These are phyloP conservation scores for Phytophthora sp. DNA, from an alignment of 352 stramenopile genomes.

Conservation along the genomic window DNA sequence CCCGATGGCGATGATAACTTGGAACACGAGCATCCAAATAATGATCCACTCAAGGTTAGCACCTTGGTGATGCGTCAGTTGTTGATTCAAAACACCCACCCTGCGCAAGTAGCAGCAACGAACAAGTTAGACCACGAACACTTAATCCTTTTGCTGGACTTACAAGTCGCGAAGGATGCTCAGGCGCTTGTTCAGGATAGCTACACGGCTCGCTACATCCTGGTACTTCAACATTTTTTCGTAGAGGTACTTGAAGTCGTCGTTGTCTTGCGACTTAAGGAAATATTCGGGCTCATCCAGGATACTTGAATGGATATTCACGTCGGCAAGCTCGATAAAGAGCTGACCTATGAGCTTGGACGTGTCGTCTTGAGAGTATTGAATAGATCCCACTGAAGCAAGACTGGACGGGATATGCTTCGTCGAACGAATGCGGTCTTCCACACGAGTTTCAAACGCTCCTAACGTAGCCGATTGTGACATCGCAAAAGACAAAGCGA, in stretches of 20 bases:
- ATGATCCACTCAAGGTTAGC: slow-evolving; percentile 94
- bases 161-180: slow-evolving; percentile 93
- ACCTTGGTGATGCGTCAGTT: slow-evolving; percentile 87
- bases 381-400: slow-evolving; percentile 84
- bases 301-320: slow-evolving; percentile 95
- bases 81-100: slow-evolving; percentile 91
- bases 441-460: slow-evolving; percentile 91
- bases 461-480: slow-evolving; percentile 92
- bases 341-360: slow-evolving; percentile 92
- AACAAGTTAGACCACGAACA: neutral
- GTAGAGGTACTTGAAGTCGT: slow-evolving; percentile 93
- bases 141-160: slow-evolving; percentile 10
- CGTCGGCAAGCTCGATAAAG: slow-evolving; percentile 87
- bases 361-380: slow-evolving; percentile 91
- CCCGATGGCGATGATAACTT: slow-evolving; percentile 85
- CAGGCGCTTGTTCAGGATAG: slow-evolving; percentile 94
- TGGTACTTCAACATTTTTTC: slow-evolving; percentile 91
- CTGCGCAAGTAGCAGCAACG: slow-evolving; percentile 35
- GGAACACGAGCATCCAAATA: slow-evolving; percentile 92
- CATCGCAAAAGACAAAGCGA: slow-evolving; percentile 92
- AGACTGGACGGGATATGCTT: slow-evolving; percentile 90
- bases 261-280: slow-evolving; percentile 79
- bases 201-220: slow-evolving; percentile 90
- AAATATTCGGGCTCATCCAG: slow-evolving; percentile 94
- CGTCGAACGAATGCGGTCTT: slow-evolving; percentile 82